Evolutionary conservation across 257 asterid genomes (phyloP), one percentile per base, ranked within the genome.

Genomic region (Solanum pennellii): DNA sequence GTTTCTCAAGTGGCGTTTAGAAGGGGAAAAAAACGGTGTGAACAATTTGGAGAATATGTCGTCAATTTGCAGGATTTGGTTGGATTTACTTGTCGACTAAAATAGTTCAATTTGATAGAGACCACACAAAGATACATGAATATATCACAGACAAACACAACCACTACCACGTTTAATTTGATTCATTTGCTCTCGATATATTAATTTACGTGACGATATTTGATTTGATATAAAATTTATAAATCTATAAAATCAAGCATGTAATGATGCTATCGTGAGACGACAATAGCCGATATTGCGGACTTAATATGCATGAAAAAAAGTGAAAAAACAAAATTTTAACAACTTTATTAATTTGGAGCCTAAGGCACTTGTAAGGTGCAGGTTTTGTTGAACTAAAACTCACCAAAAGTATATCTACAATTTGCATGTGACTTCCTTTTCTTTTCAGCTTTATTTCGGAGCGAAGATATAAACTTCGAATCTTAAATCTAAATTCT

Each of bases 401-500:
- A 62, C 29, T 62, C 31, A 62, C 31, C 29, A n/a, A 62, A 62
- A n/a, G 71, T 62, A 1, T 11, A 62, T 62, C 31, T 4, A n/a
- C 29, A 62, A n/a, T 11, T 62, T 59, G 66, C 66, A 59, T 59
- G 27, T 59, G 66, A 11, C 25, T 20, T 59, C 5, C 27, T 59
- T 59, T 59, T 59, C 66, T 59, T 59, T 20, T 20, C 5, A 8
- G 12, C 66, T 18, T 56, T 56, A 11, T 56, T 18, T 56, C 11
- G 2, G n/a, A 11, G 65, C 12, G 5, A 56, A 7, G 4, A 56
- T 5, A 56, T 56, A 3, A 1, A 7, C 11, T 56, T 10, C 0
- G 0, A 56, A 18, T 56, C 0, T 56, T 3, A 56, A 1, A 18
- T 56, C 0, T 49, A 49, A 52, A 0, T 6, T 2, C 0, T 0